A percentile compares a stretch with the other conserved stretches of the same genome.
Evolutionary conservation across 371 early-diverging fungal genomes (phyloP).

Genomic region (Dinochytrium kinnereticum): DNA sequence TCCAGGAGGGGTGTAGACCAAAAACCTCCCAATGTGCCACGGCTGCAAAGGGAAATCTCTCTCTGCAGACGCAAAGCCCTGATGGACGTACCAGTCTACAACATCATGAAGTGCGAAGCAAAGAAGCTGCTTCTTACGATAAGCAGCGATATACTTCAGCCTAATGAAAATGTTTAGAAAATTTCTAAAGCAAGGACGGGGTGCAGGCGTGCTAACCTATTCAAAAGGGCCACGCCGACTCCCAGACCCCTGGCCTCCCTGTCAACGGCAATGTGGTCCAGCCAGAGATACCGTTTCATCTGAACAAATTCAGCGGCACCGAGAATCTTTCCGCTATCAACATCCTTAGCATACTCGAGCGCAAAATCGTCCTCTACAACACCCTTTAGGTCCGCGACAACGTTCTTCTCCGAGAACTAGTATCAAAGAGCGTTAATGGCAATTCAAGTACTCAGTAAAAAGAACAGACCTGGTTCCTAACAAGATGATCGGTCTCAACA

Average conservation of each 20-base stretch:
- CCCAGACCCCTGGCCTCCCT: constrained; percentile 21
- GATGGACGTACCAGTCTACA: constrained; percentile 17
- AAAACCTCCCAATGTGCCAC: constrained; percentile 30
- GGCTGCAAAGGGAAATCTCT: constrained; percentile 19
- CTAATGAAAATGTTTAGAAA: too few relatives aligned
- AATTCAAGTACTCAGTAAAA: too few relatives aligned
- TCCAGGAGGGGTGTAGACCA: constrained; percentile 7
- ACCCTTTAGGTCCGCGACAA: constrained; percentile 19
- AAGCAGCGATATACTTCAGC: background rate
- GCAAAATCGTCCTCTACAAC: constrained; percentile 33
- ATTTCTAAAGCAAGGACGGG: too few relatives aligned
- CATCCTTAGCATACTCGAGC: constrained; percentile 25
- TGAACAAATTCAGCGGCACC: constrained; percentile 34
- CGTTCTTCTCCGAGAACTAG: constrained; percentile 34
- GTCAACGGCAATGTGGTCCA: constrained; percentile 32
- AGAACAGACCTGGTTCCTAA: too few relatives aligned
- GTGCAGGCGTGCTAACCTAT: too few relatives aligned
- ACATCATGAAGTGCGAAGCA: constrained; percentile 34
- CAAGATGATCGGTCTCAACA: too few relatives aligned
- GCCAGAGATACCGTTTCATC: constrained; percentile 34
- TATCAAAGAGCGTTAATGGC: too few relatives aligned
- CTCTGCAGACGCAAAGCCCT: constrained; percentile 12
- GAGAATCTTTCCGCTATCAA: constrained; percentile 13
- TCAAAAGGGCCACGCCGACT: constrained; percentile 21
- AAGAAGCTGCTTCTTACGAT: constrained; percentile 22